These are phyloP conservation scores for Clohesyomyces aquaticus DNA, from an alignment of 495 filamentous ascomycete genomes.

Conservation along the genomic window DNA sequence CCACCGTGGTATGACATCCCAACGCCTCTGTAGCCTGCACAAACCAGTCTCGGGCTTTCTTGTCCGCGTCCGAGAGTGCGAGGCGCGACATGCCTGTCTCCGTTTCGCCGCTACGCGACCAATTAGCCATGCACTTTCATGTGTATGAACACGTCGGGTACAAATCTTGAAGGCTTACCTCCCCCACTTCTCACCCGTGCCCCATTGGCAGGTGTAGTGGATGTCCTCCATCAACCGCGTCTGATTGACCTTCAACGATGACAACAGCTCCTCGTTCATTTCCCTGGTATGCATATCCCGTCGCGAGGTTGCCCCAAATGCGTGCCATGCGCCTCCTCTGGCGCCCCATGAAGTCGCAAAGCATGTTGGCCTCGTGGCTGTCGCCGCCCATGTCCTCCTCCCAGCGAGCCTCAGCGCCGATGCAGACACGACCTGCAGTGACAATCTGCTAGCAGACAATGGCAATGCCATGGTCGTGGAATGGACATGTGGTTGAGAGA, in stretches of 20 bases:
- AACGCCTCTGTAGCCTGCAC: conserved; percentile 64
- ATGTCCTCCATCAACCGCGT: conserved; percentile 63
- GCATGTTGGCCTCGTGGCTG: too few relatives aligned
- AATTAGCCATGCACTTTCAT: too few relatives aligned
- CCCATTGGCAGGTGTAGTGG: conserved; percentile 71
- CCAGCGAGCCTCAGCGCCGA: background rate
- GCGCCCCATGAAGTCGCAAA: too few relatives aligned
- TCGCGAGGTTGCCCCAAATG: conserved; percentile 18
- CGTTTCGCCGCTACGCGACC: too few relatives aligned
- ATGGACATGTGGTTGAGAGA: background rate
- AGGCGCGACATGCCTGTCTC: conserved; percentile 71
- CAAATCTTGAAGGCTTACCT: conserved; percentile 57
- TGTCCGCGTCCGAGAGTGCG: conserved; percentile 71
- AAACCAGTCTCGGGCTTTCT: conserved; percentile 75
- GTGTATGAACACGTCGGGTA: too few relatives aligned
- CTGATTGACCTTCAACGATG: conserved; percentile 60
- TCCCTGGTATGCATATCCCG: conserved; percentile 42
- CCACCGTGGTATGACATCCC: conserved; percentile 64
- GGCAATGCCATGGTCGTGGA: conserved; percentile 1
- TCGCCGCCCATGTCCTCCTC: background rate
- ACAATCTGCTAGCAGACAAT: conserved; percentile 10
- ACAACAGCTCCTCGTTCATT: conserved; percentile 43
- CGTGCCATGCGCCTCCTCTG: background rate
- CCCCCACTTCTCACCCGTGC: conserved; percentile 66
- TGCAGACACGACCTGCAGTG: conserved; percentile 5